phyloP scores from a whole-genome alignment of 116 monocot genomes.

The Zostera marina region DNA sequence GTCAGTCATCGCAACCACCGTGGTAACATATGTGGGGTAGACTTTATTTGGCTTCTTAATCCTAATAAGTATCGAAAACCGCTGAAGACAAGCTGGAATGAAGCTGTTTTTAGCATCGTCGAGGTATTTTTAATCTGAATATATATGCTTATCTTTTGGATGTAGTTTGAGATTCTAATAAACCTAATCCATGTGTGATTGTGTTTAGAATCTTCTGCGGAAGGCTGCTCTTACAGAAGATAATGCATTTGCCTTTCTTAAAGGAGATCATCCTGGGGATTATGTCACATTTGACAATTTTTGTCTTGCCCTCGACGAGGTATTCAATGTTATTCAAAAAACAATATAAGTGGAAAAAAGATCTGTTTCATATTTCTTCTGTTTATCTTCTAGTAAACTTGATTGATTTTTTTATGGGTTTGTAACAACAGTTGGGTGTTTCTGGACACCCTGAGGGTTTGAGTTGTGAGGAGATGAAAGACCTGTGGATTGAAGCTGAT shows the following conservation, averaged over 20 bases:
- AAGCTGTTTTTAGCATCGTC: conserved; percentile 75
- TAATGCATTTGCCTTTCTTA: conserved; percentile 75
- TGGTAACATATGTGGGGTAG: conserved; percentile 93
- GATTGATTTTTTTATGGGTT: background rate
- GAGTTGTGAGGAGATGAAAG: conserved; percentile 39
- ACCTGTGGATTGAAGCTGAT: conserved; percentile 71
- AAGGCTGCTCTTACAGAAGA: conserved; percentile 54
- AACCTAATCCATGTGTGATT: background rate
- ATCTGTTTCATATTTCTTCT: background rate
- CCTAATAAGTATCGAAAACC: conserved; percentile 62
- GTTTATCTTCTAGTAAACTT: background rate
- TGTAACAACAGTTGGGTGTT: conserved; percentile 19
- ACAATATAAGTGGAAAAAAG: too few relatives aligned
- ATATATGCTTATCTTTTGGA: background rate
- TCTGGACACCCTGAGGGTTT: conserved; percentile 45
- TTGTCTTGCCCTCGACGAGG: conserved; percentile 70
- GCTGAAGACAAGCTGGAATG: conserved; percentile 78
- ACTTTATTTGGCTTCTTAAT: conserved; percentile 98
- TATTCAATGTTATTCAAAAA: conserved; percentile 6
- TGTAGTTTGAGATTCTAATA: background rate
- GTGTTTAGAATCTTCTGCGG: conserved; percentile 37
- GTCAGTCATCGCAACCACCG: conserved; percentile 96
- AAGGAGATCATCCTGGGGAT: conserved; percentile 50
- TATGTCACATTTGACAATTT: conserved; percentile 61
- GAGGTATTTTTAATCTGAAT: conserved; percentile 28